phyloP scores from a whole-genome alignment of 2,329 filamentous ascomycete species.

The Aspergillus udagawae region DNA sequence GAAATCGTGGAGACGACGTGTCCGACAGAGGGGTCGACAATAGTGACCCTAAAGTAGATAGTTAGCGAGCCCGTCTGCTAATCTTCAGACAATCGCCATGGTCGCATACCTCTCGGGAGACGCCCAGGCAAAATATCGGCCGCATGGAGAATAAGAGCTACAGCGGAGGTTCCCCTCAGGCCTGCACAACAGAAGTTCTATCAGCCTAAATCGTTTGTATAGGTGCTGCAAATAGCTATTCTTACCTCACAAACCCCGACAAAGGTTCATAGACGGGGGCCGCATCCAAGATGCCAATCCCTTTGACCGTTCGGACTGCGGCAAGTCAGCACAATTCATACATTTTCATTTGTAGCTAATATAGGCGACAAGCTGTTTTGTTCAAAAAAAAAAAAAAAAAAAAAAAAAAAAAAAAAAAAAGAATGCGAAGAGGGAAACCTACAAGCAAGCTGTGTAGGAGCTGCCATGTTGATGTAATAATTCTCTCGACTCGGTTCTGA shows the following conservation, averaged over 20 bases:
- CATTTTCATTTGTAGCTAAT: not conserved
- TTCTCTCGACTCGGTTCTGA: constrained; percentile 6
- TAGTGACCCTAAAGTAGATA: constrained; percentile 59
- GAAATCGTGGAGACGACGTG: constrained; percentile 69
- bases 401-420: not conserved
- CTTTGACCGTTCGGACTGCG: constrained; percentile 87
- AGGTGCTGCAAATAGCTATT: not conserved
- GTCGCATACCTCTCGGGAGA: constrained; percentile 65
- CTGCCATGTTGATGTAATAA: constrained; percentile 60
- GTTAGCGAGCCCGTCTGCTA: constrained; percentile 9
- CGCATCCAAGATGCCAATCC: constrained; percentile 89
- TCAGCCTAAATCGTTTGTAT: constrained; percentile 11
- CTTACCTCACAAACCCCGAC: constrained; percentile 65
- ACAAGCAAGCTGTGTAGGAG: constrained; percentile 90
- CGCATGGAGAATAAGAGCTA: constrained; percentile 91
- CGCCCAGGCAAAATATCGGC: constrained; percentile 94
- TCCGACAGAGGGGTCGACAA: constrained; percentile 77
- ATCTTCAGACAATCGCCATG: not conserved
- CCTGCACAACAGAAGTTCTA: constrained; percentile 42
- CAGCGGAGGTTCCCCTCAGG: constrained; percentile 93
- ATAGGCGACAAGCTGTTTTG: not conserved
- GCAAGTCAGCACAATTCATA: constrained; percentile 14
- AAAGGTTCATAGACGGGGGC: constrained; percentile 82
- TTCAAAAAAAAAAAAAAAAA: not conserved
- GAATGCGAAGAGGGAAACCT: constrained; percentile 28